Percentiles rank a stretch among this genome's conserved stretches.
Evolutionary conservation across 2,329 filamentous ascomycete genomes (phyloP).

Genomic region (Penicillium digitatum): DNA sequence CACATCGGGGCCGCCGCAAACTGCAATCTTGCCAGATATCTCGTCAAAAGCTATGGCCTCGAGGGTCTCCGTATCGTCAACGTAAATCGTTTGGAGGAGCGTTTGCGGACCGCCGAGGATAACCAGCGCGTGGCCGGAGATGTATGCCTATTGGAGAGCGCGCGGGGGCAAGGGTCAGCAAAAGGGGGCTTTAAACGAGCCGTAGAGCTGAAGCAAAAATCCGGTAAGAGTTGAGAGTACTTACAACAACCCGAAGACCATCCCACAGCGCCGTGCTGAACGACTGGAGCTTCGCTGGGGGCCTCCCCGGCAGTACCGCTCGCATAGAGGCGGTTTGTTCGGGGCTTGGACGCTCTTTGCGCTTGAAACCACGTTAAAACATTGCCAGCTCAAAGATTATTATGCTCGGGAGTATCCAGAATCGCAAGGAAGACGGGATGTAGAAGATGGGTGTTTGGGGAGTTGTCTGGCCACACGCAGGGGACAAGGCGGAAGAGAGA

Average conservation of each 20-base stretch:
- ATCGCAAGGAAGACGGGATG: background rate
- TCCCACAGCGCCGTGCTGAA: conserved; percentile 71
- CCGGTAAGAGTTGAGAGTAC: conserved; percentile 21
- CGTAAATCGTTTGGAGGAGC: conserved; percentile 85
- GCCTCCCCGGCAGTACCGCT: conserved; percentile 73
- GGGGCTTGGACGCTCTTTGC: conserved; percentile 27
- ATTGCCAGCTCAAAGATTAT: conserved; percentile 25
- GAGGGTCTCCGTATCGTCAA: conserved; percentile 66
- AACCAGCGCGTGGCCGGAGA: conserved; percentile 81
- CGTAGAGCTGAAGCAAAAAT: background rate
- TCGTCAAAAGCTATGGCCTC: conserved; percentile 79
- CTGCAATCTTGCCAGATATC: conserved; percentile 76
- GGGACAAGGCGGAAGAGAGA: conserved; percentile 13
- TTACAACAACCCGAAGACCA: conserved; percentile 66
- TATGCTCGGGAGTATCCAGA: background rate
- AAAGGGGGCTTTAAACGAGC: conserved; percentile 2
- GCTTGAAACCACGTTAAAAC: conserved; percentile 30
- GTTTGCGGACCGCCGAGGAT: conserved; percentile 71
- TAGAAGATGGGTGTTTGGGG: background rate
- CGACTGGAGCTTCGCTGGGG: conserved; percentile 72
- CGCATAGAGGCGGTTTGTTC: conserved; percentile 58
- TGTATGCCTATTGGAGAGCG: conserved; percentile 63
- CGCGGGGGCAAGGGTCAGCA: conserved; percentile 13
- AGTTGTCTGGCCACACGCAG: conserved; percentile 10
- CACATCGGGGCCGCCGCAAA: conserved; percentile 62